A percentile compares a stretch with the other conserved stretches of the same genome.
These are phyloP conservation scores for Amanita rubescens DNA, from an alignment of 768 basidiomycete species.

Conservation along the genomic window DNA sequence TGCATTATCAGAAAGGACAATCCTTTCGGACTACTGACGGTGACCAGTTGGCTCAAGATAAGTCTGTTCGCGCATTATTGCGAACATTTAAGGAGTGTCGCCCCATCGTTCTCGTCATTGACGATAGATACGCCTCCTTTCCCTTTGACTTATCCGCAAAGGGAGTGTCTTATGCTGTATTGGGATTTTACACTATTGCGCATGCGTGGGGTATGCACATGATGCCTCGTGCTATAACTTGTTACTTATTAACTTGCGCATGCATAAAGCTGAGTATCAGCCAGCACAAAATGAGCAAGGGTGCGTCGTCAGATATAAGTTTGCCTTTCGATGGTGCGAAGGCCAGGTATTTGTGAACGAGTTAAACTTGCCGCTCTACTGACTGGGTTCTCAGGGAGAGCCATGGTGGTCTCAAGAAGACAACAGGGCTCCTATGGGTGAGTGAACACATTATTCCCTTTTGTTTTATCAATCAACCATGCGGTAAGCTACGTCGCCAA, in stretches of 20 bases:
- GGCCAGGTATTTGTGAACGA: slow-evolving; percentile 38
- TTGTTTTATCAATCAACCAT: not conserved
- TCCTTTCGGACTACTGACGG: slow-evolving; percentile 36
- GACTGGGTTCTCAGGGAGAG: slow-evolving; percentile 23
- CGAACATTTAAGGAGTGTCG: slow-evolving; percentile 44
- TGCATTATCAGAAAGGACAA: slow-evolving; percentile 36
- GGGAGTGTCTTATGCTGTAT: slow-evolving; percentile 40
- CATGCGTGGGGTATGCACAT: slow-evolving; percentile 57
- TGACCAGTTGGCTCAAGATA: slow-evolving; percentile 64
- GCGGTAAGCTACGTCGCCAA: not conserved
- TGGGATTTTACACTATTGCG: slow-evolving; percentile 69
- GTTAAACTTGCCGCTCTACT: not conserved
- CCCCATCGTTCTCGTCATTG: slow-evolving; percentile 65
- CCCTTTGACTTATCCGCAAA: slow-evolving; percentile 54
- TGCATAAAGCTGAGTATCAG: slow-evolving; percentile 53
- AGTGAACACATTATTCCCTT: not conserved
- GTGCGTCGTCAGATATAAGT: slow-evolving; percentile 70
- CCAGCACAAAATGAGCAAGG: slow-evolving; percentile 37
- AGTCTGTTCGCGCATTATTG: slow-evolving; percentile 63
- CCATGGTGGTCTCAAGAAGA: slow-evolving; percentile 40
- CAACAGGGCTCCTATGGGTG: not conserved
- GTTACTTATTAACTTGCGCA: not conserved
- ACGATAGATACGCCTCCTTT: slow-evolving; percentile 67
- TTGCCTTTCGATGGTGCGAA: slow-evolving; percentile 80
- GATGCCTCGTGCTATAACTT: not conserved